Evolutionary conservation across 768 basidiomycete genomes (phyloP).

Genomic region (Pleurotus sapidus): DNA sequence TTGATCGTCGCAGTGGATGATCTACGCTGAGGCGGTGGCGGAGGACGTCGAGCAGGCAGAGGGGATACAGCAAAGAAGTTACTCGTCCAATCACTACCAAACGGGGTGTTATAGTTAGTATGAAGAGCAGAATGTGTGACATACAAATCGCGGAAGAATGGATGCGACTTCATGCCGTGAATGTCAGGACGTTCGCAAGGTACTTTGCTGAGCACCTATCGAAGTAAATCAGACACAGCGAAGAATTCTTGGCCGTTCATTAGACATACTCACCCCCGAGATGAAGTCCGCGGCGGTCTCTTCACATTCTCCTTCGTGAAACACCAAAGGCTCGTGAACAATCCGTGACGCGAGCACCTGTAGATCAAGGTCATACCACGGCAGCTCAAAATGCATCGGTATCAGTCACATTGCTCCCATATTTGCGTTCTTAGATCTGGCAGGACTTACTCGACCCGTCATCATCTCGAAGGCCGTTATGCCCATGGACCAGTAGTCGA

Average conservation of each 20-base stretch:
- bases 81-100: neutral
- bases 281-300: neutral
- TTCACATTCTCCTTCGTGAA: neutral
- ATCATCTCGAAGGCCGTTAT: neutral
- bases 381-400: neutral
- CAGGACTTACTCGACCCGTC: neutral
- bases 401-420: too few relatives aligned
- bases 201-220: neutral
- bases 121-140: neutral
- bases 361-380: neutral
- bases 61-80: neutral
- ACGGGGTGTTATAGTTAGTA: neutral
- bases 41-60: neutral
- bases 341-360: neutral
- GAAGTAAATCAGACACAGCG: neutral
- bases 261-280: neutral
- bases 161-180: neutral
- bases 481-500: constrained; percentile 1
- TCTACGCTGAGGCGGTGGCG: neutral
- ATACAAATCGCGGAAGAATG: neutral
- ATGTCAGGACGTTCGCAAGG: neutral
- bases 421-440: too few relatives aligned
- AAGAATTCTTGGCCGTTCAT: neutral
- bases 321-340: neutral
- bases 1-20: neutral